Base-by-base conservation (phyloP, 441 rosid genomes). In the Gossypium lobatum region DNA sequence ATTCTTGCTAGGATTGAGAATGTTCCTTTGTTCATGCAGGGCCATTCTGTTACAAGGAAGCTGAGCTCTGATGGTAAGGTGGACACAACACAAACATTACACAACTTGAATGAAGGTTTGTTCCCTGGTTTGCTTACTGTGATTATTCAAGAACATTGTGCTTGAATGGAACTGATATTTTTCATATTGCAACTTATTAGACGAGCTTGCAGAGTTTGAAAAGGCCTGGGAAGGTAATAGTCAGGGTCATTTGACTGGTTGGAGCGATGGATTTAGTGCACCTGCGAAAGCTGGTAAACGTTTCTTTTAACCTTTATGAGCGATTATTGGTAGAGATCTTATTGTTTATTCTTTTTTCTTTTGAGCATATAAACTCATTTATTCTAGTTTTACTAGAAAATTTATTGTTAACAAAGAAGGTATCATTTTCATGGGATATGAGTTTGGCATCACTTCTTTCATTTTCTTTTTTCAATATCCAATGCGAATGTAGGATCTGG, bases 51-150 rank as follows among this genome's bases (percentile, higher is more conserved):
- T 54, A 85, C 86, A 23, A 85, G 92, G 84, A 94, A 88, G 82
- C 91, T 94, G 13, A 79, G 82, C 74, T 75, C 91, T 2, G 87
- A 83, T 73, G 97, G 98, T 57, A 88, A 91, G 25, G 93, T 91
- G 80, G 94, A 91, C 48, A 81, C 92, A n/a, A 31, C 74, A 73
- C 98, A 92, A 79, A 85, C 89, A 57, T 79, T 94, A 25, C 97
- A 92, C 83, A 92, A 94, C 81, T 79, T 94, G 71, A 81, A 84
- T 62, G 88, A 89, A 89, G 97, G 98, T 93, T 52, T 64, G 80
- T 78, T 16, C 26, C 34, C 61, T 55, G 63, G 46, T 50, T 42
- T 75, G 54, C 73, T 54, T 68, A 18, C 46, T 48, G 2, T 74
- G 53, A 70, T 73, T 34, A 17, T 70, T 60, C 21, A 18, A 53